Evolutionary conservation across 2,329 filamentous ascomycete species (phyloP), one percentile per base, ranked within the genome.

Genomic region (Ophiosphaerella herpotricha): DNA sequence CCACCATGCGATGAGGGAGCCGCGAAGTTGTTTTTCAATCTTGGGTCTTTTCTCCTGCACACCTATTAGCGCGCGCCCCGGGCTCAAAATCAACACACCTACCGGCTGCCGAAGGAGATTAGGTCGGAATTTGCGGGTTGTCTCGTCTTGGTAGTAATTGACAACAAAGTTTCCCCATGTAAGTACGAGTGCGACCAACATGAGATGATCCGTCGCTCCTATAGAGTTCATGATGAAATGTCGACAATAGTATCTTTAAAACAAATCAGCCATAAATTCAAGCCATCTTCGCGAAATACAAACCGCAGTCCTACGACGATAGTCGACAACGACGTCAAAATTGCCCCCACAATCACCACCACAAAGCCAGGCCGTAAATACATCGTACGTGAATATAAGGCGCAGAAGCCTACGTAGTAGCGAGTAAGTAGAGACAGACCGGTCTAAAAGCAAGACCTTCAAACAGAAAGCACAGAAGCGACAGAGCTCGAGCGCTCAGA

Each of bases 121-220:
- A 5, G 64, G 66, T 38, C 57, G 57, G 21, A 58, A 62, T 3
- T 54, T 57, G 13, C 63, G 56, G 42, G 66, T 71, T 12, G 60
- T 55, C 21, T 62, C 48, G 41, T 72, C 69, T 54, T 72, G 69
- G 39, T 64, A 72, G 46, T 68, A 69, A 46, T 73, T 73, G 13
- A 71, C 57, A 11, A 68, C 63, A 5, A 69, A 64, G 44, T 70
- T 71, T 13, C 63, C 69, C 71, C 71, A 74, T 16, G 69, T 68
- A 33, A 72, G 43, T 55, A 72, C 68, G 35, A 72, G 43, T 44
- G 70, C 68, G 18, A 57, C 44, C 1, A 70, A 50, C 67, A 72
- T 72, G 24, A 72, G 58, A 54, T 71, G 68, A 45, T 72, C 70
- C 6, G 67, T 66, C 3, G 61, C 58, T 9, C 64, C 65, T 12